Base-by-base conservation (phyloP, 2,329 filamentous ascomycete species). In the Pseudogymnoascus sp. region DNA sequence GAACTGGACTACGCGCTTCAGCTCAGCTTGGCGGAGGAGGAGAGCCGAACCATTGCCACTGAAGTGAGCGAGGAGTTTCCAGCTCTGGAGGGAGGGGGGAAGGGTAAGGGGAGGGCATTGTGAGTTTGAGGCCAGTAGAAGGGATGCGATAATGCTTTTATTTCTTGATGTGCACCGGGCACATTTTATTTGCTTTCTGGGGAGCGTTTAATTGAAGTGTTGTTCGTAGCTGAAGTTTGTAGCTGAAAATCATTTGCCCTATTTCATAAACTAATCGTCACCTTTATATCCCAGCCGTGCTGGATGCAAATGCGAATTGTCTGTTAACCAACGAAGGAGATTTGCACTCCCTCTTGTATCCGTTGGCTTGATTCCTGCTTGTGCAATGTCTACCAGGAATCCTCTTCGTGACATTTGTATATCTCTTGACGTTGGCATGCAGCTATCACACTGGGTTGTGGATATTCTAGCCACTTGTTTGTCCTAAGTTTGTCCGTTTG, bases 1-100 rank as follows among this genome's bases (percentile, higher is more conserved):
- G 84, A 86, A 64, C 64, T 86, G 52, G 81, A 83, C 59, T 73
- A 84, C 34, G 84, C 84, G 2, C 69, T 86, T 56, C 77, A 77
- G 62, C 72, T 86, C 19, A 87, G 84, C 65, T 73, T 85, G 64
- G 77, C 80, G 39, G 81, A 85, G 63, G 77, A 80, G 60, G 71
- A 76, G 64, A 72, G 71, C 57, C 59, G 65, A 12, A 34, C 13
- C 18, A 63, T 60, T 60, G 63, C 59, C 10, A 64, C 55, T 10
- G 61, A 64, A 34, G 67, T 66, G 23, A 62, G 63, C 19, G 72
- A 75, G 3, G 75, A 75, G 19, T 79, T 76, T 59, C 76, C 76
- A 2, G 65, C 69, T 13, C 64, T 79, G 35, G 70, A 63, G 18
- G 59, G 34, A 8, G 55, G 59, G 13, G 57, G 41, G 1, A 57